Evolutionary conservation across 2,329 filamentous ascomycete species (phyloP).

Genomic region (Fusarium cyanostomum): DNA sequence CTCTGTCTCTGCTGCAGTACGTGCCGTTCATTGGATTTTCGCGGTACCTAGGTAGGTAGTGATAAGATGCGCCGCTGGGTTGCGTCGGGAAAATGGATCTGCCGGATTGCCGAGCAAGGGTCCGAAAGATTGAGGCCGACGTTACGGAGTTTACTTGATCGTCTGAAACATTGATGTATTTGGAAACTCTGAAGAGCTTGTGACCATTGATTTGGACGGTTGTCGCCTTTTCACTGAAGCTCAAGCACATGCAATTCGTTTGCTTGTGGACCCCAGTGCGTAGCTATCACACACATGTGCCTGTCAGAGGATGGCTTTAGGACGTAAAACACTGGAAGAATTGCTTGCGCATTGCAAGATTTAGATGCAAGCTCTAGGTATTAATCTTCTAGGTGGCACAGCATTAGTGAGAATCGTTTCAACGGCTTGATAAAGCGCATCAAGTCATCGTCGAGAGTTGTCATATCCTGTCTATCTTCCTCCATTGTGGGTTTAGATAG

Average conservation of each 20-base stretch:
- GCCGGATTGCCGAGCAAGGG: conserved; percentile 35
- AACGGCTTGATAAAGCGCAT: not conserved
- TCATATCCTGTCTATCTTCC: not conserved
- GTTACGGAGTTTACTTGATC: not conserved
- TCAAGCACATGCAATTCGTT: no score
- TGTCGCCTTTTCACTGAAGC: no score
- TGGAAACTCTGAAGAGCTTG: not conserved
- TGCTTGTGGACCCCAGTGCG: no score
- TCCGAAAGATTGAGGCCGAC: not conserved
- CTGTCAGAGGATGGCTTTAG: not conserved
- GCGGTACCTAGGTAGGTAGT: conserved; percentile 8
- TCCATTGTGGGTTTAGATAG: not conserved
- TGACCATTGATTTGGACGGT: no score
- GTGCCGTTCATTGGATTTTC: conserved; percentile 14
- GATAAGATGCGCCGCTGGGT: conserved; percentile 12
- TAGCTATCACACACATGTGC: not conserved
- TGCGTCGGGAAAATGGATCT: conserved; percentile 41
- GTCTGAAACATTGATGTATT: not conserved
- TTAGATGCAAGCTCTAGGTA: not conserved
- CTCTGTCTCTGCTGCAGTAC: not conserved
- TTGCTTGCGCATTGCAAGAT: no score
- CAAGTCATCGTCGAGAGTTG: not conserved
- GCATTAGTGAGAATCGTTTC: not conserved
- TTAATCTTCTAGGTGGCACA: no score
- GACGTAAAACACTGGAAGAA: no score